Evolutionary conservation across 805 yeast species (phyloP).

Genomic region (Spathaspora boniae): DNA sequence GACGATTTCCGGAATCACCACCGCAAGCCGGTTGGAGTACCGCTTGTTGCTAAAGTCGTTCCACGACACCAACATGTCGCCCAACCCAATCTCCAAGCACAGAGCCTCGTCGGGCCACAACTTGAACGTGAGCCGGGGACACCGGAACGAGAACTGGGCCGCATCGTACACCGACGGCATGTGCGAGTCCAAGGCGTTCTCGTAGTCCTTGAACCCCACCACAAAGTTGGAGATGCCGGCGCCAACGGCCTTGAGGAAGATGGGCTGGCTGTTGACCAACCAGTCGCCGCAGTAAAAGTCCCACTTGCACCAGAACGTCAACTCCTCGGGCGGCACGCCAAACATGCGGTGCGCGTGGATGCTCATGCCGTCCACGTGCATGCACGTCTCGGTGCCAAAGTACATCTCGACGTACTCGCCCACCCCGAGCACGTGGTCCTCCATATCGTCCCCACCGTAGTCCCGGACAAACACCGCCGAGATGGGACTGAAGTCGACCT

Average conservation of each 20-base stretch:
- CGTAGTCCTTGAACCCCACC: conserved; percentile 68
- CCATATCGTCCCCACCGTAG: conserved; percentile 19
- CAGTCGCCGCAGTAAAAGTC: conserved; percentile 68
- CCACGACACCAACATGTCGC: conserved; percentile 35
- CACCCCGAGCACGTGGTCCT: conserved; percentile 22
- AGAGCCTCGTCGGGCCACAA: conserved; percentile 19
- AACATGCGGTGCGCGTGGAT: conserved; percentile 90
- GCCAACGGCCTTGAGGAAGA: conserved; percentile 41
- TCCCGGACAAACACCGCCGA: conserved; percentile 31
- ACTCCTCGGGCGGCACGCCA: conserved; percentile 86
- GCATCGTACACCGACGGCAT: conserved; percentile 64
- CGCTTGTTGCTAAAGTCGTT: conserved; percentile 70
- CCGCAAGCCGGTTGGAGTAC: conserved; percentile 53
- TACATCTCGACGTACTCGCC: conserved; percentile 18
- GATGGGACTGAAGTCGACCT: conserved; percentile 65
- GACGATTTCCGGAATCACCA: conserved; percentile 47
- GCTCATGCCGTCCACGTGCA: conserved; percentile 54
- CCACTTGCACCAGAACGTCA: conserved; percentile 91
- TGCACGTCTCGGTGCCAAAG: conserved; percentile 29
- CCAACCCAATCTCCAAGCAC: conserved; percentile 14
- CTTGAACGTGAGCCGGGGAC: conserved; percentile 45
- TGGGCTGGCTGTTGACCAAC: conserved; percentile 46
- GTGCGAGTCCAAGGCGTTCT: conserved; percentile 64
- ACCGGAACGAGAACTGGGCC: conserved; percentile 55
- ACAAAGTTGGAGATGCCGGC: conserved; percentile 46